Base-by-base conservation (phyloP, 345 rosid genomes). In the Pistacia vera region DNA sequence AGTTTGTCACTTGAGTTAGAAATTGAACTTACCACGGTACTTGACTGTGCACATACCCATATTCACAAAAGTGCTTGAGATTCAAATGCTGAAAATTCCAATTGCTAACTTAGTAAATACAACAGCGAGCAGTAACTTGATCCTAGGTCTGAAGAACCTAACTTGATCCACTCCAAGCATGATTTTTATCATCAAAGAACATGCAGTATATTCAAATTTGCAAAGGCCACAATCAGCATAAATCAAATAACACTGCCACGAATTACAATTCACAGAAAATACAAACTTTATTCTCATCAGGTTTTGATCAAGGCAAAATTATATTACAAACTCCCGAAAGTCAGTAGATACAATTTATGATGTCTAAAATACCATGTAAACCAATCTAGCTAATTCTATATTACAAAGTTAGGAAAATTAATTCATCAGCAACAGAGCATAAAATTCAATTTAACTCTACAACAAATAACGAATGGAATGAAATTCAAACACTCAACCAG, bases 401-500 rank as follows among this genome's bases (percentile, higher is more conserved):
- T 63, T 63, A 33, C 46, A 63, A 16, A 2, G 17, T 35, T 63
- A 14, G 16, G 46, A 63, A 30, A 67, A 11, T 16, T 28, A 20
- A 22, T 46, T 66, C 33, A 46, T 30, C 35, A 44, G 13, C 20
- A 64, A 64, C 51, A 64, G 30, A 25, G 16, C 12, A 64, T 4
- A n/a, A 63, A 16, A 36, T 30, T 52, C 46, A 52, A 30, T 52
- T 17, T 48, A 72, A 49, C n/a, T 5, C 16, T 6, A 55, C 48
- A 67, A 60, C 35, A 20, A 61, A 28, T 17, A 66, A 72, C 8
- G 38, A 59, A 58, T 59, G 7, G 20, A 60, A 49, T 3, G 0
- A 16, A 67, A 63, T 6, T n/a, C 58, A 77, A 51, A 44, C 11
- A 25, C 67, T 70, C 67, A 80, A 68, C 85, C 74, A 81, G 85